A percentile compares a stretch with the other conserved stretches of the same genome.
These are phyloP conservation scores for Monilinia fructicola DNA, from an alignment of 2,329 filamentous ascomycete genomes.

Conservation along the genomic window DNA sequence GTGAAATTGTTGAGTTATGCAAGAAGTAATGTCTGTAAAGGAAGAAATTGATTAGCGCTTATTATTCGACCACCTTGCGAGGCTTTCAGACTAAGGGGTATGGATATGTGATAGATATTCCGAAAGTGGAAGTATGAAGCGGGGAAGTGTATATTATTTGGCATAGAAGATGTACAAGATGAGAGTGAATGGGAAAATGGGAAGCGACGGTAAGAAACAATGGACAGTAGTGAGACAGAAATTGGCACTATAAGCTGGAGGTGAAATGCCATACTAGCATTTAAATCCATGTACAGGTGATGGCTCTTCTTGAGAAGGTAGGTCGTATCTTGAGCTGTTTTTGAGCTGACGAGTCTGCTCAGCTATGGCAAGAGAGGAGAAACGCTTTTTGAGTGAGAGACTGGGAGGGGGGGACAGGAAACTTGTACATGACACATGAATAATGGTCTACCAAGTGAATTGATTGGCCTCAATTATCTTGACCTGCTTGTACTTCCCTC, in stretches of 20 bases:
- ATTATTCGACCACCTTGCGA: not conserved
- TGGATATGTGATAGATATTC: not conserved
- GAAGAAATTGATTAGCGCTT: not conserved
- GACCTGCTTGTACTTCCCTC: not conserved
- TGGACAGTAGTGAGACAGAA: not conserved
- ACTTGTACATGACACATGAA: not conserved
- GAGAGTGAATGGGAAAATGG: slow-evolving; percentile 1
- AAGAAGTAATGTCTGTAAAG: not conserved
- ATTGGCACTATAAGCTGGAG: not conserved
- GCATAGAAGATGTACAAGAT: not conserved
- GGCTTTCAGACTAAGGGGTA: not conserved
- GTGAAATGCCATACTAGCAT: not conserved
- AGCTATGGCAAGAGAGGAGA: too few species aligned
- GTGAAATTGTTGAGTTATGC: not conserved
- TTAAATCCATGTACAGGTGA: not conserved
- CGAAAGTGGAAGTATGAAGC: not conserved
- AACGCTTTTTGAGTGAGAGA: too few species aligned
- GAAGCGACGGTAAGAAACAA: not conserved
- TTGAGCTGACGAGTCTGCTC: not conserved
- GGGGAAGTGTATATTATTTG: not conserved
- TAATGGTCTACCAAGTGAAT: not conserved
- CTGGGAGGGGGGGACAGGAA: not conserved
- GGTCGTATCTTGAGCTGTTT: not conserved
- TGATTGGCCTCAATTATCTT: not conserved
- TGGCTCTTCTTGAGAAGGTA: not conserved